Base-by-base conservation (phyloP, 768 basidiomycete species). In the Tricholoma sp. region DNA sequence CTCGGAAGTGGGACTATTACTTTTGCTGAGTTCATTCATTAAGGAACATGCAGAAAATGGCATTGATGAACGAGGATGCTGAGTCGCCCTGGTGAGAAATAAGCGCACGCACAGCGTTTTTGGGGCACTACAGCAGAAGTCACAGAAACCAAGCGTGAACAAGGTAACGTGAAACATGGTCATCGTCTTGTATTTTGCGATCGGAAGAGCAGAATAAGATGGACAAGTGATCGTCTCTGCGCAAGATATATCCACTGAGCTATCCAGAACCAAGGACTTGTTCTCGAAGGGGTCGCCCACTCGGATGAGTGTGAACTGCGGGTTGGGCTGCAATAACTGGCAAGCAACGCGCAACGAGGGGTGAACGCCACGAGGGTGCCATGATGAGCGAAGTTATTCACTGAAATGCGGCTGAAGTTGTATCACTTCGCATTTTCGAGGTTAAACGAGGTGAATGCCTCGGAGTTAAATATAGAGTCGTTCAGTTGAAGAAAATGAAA, bases 21-120 rank as follows among this genome's bases (percentile, higher is more conserved):
- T 54, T 55, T 54, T 42, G 57, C 58, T 57, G 50, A 37, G 11
- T 59, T 63, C 59, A 63, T 65, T 63, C 59, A 59, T 63, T 58
- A 54, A 20, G 31, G 45, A 57, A 60, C 37, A 62, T 57, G 58
- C 58, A 45, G 17, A 24, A 45, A 59, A 55, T 61, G 57, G 52
- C 50, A 64, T 62, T 57, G 58, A 52, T 41, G 49, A 53, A 42
- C 52, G 52, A 53, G 52, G 44, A 53, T 53, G 39, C 39, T 31
- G 52, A 53, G 29, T 49, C 29, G 13, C 7, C 47, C 51, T 52
- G 42, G 34, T 59, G 39, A 45, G 45, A 51, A 54, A 54, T 37
- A 20, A 59, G 45, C 58, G 48, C 50, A 52, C 50, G 56, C 52
- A 20, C 51, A 39, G 52, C 52, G 53, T 52, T 57, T 24, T 37